Conservation (phyloP, 2,329 filamentous ascomycete species). For the Helicocarpus griseus region DNA sequence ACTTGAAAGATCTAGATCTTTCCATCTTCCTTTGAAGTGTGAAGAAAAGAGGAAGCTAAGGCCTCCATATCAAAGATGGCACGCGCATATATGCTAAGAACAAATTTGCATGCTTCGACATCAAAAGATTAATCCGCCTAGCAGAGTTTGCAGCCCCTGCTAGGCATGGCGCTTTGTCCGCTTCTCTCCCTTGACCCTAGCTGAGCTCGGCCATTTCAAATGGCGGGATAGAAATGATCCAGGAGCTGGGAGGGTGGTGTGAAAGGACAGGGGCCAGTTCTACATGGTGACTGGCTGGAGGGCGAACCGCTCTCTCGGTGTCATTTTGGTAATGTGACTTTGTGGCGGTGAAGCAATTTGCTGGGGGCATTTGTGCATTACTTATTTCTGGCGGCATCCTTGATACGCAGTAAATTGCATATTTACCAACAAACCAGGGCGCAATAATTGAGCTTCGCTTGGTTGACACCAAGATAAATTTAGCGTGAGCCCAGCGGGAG, state of each 20-base stretch:
- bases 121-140: too few species aligned
- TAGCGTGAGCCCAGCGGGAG: too few species aligned
- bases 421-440: too few species aligned
- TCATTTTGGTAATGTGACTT: slow-evolving; percentile 6
- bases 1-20: background rate
- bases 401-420: too few species aligned
- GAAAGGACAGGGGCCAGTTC: slow-evolving; percentile 1
- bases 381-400: too few species aligned
- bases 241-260: slow-evolving; percentile 2
- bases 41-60: background rate
- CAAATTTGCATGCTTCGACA: too few species aligned
- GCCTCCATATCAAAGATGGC: background rate
- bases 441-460: too few species aligned
- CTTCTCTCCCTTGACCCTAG: background rate
- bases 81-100: background rate
- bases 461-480: too few species aligned
- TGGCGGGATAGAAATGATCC: background rate
- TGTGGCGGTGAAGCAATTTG: too few species aligned
- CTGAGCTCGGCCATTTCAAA: background rate
- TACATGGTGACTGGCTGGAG: background rate
- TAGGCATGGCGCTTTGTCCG: background rate
- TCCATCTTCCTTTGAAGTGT: too few species aligned
- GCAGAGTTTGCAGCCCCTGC: background rate
- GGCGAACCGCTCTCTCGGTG: slow-evolving; percentile 4
- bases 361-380: too few species aligned